Base-by-base conservation (phyloP, 2,329 filamentous ascomycete species). In the Aspergillus terreus region DNA sequence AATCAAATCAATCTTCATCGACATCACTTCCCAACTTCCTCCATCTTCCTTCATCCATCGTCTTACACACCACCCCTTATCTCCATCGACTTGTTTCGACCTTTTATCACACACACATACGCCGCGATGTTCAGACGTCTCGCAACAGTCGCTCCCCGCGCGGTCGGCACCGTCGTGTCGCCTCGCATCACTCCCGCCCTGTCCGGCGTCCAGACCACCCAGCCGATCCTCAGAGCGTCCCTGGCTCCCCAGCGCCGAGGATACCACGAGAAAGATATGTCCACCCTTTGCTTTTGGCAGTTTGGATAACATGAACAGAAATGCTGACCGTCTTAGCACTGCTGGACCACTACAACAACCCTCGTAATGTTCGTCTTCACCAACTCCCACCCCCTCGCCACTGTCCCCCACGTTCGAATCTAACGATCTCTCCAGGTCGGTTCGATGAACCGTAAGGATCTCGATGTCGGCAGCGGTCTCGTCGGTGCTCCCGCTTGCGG, bases 401-500 rank as follows among this genome's bases (percentile, higher is more conserved):
- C 35, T 5, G n/a, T 51, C 25, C 30, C 11, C 38, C 27, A 17
- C 17, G 49, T 43, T 42, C 43, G 47, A 40, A 51, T 42, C 43
- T 54, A 50, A 57, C 49, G 30, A 12, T 9, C 42, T 4, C 9
- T 50, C n/a, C 17, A 58, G 53, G 58, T 90, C 54, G 88, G 88
- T 25, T 86, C 83, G 52, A 86, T 92, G 83, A 74, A 80, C 71
- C 95, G 95, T 79, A 82, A 82, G 57, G 90, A 94, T 60, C 71
- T 75, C 50, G 88, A 94, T 58, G 92, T 96, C 56, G 92, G 92
- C 60, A 95, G 92, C 15, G 92, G 92, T 41, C 87, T 96, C 49
- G 92, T 96, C 59, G 85, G 89, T 61, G 90, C 90, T n/a, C 90
- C 90, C 46, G 90, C 90, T 30, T 92, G 89, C 68, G 90, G 90